A percentile compares a stretch with the other conserved stretches of the same genome.
These are phyloP conservation scores for Aspergillus fijiensis DNA, from an alignment of 2,329 filamentous ascomycete species.

Conservation along the genomic window DNA sequence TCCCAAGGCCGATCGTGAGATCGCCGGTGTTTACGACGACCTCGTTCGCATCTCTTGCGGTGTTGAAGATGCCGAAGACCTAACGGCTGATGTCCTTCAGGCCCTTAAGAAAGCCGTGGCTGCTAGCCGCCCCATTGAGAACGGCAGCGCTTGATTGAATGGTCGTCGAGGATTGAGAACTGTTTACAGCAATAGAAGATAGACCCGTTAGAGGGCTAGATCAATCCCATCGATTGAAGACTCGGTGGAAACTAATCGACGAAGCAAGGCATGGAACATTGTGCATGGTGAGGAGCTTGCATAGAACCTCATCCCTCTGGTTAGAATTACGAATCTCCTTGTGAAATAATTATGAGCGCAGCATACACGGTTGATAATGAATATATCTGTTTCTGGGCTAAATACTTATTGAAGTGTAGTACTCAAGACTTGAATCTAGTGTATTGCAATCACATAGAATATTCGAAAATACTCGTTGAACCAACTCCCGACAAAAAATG, in stretches of 20 bases:
- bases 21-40: slow-evolving; percentile 91
- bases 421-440: too few relatives aligned
- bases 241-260: slow-evolving; percentile 6
- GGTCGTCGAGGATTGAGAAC: not conserved
- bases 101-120: slow-evolving; percentile 76
- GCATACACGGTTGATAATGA: not conserved
- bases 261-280: slow-evolving; percentile 8
- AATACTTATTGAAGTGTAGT: too few relatives aligned
- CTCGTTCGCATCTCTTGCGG: slow-evolving; percentile 91
- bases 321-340: not conserved
- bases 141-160: slow-evolving; percentile 33
- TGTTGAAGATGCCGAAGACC: slow-evolving; percentile 84
- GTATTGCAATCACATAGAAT: too few relatives aligned
- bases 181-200: slow-evolving; percentile 1
- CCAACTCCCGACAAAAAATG: too few relatives aligned
- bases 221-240: not conserved
- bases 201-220: not conserved
- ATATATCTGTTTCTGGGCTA: not conserved
- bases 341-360: not conserved
- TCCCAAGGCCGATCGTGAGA: slow-evolving; percentile 83
- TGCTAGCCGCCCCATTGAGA: slow-evolving; percentile 42
- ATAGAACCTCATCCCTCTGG: not conserved
- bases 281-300: not conserved
- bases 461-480: too few relatives aligned
- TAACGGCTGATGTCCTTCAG: slow-evolving; percentile 76